These are phyloP conservation scores for Daldinia decipiens DNA, from an alignment of 495 filamentous ascomycete genomes.

Conservation along the genomic window DNA sequence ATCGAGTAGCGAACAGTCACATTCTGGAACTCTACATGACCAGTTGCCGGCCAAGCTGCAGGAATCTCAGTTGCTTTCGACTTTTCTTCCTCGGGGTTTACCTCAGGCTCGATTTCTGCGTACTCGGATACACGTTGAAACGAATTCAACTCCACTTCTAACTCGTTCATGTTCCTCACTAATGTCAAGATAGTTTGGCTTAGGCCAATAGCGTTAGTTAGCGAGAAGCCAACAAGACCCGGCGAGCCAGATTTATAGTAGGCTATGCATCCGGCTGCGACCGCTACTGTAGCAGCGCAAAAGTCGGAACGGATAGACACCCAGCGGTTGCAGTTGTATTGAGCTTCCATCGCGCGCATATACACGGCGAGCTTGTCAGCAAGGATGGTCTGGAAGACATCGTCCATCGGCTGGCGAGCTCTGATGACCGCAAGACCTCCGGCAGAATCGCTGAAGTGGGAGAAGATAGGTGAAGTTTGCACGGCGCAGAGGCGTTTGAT, in stretches of 20 bases:
- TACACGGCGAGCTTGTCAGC: constrained; percentile 68
- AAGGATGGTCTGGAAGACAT: constrained; percentile 78
- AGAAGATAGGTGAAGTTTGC: constrained; percentile 82
- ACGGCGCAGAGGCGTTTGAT: constrained; percentile 61
- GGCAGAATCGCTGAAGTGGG: constrained; percentile 80
- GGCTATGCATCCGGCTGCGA: constrained; percentile 17
- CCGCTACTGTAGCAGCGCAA: constrained; percentile 28
- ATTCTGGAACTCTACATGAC: constrained; percentile 43
- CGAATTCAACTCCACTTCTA: constrained; percentile 63
- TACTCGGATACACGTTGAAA: constrained; percentile 65
- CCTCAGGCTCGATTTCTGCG: constrained; percentile 60
- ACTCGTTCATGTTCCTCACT: constrained; percentile 59
- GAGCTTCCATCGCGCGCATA: constrained; percentile 26
- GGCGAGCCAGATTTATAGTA: constrained; percentile 16
- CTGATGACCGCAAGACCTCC: constrained; percentile 85
- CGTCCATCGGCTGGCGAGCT: constrained; percentile 77
- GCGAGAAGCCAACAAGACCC: constrained; percentile 31
- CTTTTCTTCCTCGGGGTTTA: constrained; percentile 40
- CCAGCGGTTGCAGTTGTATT: constrained; percentile 76
- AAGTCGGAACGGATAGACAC: constrained; percentile 27
- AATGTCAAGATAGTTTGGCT: constrained; percentile 32
- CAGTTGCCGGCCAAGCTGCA: constrained; percentile 47
- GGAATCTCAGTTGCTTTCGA: constrained; percentile 43
- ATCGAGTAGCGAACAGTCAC: constrained; percentile 48
- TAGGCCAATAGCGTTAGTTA: constrained; percentile 31